These are phyloP conservation scores for Amphicarpaea edgeworthii DNA, from an alignment of 306 rosid species.

Conservation along the genomic window DNA sequence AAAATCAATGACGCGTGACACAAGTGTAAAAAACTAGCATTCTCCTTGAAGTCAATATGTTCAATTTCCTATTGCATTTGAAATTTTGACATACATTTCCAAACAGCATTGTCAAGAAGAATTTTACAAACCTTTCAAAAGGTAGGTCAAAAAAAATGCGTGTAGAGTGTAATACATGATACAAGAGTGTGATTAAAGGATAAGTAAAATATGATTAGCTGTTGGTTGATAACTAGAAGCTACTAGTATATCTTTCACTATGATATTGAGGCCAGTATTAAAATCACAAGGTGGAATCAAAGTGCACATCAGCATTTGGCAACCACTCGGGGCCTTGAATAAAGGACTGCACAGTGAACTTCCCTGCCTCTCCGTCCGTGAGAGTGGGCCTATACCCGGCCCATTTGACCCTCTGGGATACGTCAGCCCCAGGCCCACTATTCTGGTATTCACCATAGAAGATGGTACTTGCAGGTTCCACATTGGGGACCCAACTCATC, in stretches of 20 bases:
- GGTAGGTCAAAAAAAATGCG: slow-evolving; percentile 35
- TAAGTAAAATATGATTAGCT: slow-evolving; percentile 29
- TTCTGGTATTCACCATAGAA: slow-evolving; percentile 80
- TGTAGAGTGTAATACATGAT: slow-evolving; percentile 33
- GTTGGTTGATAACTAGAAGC: background rate
- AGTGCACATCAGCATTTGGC: slow-evolving; percentile 56
- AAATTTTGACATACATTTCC: slow-evolving; percentile 22
- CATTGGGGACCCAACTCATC: slow-evolving; percentile 65
- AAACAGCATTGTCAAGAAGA: slow-evolving; percentile 6
- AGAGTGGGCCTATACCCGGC: slow-evolving; percentile 68
- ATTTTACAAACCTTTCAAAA: slow-evolving; percentile 43
- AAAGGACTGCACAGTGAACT: slow-evolving; percentile 64
- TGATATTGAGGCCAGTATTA: slow-evolving; percentile 2
- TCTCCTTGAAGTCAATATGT: too few relatives aligned
- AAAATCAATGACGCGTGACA: too few relatives aligned
- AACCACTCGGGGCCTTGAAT: slow-evolving; percentile 84
- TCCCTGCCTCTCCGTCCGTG: slow-evolving; percentile 53
- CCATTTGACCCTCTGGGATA: slow-evolving; percentile 73
- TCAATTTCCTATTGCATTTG: background rate
- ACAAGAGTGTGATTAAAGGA: slow-evolving; percentile 29
- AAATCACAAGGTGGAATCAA: slow-evolving; percentile 59
- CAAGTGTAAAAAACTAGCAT: too few relatives aligned
- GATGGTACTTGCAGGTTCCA: slow-evolving; percentile 69
- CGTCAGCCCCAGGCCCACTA: slow-evolving; percentile 66
- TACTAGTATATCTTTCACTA: background rate